Evolutionary conservation across 441 rosid genomes (phyloP).

Genomic region (Geranium incanum): DNA sequence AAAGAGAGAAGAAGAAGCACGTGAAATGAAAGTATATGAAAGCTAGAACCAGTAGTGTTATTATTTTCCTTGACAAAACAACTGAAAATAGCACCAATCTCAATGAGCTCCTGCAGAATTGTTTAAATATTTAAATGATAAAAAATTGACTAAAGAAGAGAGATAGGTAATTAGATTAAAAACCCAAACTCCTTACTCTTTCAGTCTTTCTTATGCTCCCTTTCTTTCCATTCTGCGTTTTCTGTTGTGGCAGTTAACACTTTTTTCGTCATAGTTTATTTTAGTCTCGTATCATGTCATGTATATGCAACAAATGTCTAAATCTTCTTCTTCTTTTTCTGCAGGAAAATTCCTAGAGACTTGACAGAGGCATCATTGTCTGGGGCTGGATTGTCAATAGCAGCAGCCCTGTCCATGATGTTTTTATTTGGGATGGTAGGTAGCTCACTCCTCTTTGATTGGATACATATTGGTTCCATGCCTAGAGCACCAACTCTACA

Average conservation of each 20-base stretch:
- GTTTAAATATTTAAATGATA: background rate
- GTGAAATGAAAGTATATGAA: background rate
- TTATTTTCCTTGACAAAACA: background rate
- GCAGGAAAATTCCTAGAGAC: conserved; percentile 99
- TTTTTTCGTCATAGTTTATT: background rate
- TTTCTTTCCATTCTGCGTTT: background rate
- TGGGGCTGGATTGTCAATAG: conserved; percentile 88
- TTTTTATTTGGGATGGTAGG: conserved; percentile 96
- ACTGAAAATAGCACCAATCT: background rate
- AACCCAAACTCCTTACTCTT: background rate
- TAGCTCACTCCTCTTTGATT: background rate
- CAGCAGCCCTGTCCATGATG: conserved; percentile 79
- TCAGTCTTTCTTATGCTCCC: background rate
- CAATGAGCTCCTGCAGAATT: background rate
- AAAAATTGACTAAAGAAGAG: background rate
- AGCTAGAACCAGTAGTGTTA: background rate
- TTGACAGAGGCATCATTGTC: conserved; percentile 96
- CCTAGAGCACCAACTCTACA: background rate
- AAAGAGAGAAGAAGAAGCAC: background rate
- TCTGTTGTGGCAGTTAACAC: background rate
- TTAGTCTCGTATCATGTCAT: background rate
- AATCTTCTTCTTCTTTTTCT: conserved; percentile 2
- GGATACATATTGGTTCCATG: background rate
- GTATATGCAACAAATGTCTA: background rate
- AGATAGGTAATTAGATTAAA: background rate